These are phyloP conservation scores for Heterobasidion parviporum DNA, from an alignment of 1,284 basidiomycete genomes.

Conservation along the genomic window DNA sequence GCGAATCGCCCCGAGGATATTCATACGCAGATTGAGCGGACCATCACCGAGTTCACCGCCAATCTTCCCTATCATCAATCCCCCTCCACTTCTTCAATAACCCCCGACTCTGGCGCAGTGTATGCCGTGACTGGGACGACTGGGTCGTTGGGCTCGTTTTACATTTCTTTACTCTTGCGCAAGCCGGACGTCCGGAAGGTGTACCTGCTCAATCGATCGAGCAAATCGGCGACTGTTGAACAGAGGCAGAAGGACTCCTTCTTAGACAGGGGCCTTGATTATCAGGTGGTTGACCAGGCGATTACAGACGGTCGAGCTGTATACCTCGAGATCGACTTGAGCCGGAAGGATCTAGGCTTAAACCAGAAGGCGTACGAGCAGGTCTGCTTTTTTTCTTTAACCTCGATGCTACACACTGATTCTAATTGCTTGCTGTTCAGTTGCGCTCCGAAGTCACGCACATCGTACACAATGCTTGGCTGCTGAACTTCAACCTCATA, in stretches of 20 bases:
- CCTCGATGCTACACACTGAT: background rate
- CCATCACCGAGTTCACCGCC: background rate
- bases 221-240: background rate
- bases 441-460: slow-evolving; percentile 13
- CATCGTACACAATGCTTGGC: slow-evolving; percentile 17
- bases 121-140: slow-evolving; percentile 4
- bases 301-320: background rate
- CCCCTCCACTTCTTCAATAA: background rate
- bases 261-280: background rate
- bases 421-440: background rate
- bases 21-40: background rate
- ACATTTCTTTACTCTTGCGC: background rate
- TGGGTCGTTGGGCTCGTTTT: slow-evolving; percentile 1
- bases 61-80: background rate
- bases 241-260: background rate
- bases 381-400: background rate
- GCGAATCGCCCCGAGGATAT: background rate
- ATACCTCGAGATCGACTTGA: background rate
- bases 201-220: slow-evolving; percentile 3
- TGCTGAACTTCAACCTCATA: slow-evolving; percentile 14
- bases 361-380: background rate
- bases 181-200: background rate
- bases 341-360: background rate
- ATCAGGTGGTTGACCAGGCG: background rate
- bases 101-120: background rate